These are phyloP conservation scores for Colletotrichum navitas DNA, from an alignment of 2,329 filamentous ascomycete species.

Conservation along the genomic window DNA sequence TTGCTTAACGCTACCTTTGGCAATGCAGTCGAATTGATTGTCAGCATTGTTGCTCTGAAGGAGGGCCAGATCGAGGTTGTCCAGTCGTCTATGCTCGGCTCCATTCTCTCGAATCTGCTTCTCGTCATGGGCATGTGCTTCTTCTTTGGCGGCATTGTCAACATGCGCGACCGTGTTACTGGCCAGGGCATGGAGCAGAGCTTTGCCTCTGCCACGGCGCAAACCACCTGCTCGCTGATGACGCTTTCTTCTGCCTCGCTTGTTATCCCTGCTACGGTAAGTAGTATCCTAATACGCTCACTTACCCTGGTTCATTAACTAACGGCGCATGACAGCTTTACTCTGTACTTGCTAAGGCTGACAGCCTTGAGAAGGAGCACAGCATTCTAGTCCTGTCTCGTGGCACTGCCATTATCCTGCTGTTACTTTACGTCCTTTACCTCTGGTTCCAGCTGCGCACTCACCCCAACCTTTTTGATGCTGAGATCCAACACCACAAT, in stretches of 20 bases:
- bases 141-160: conserved; percentile 77
- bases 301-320: conserved; percentile 10
- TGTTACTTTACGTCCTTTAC: conserved; percentile 81
- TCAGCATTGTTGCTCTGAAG: conserved; percentile 90
- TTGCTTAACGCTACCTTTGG: conserved; percentile 83
- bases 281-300: conserved; percentile 41
- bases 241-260: conserved; percentile 81
- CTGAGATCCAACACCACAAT: conserved; percentile 54
- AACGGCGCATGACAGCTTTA: conserved; percentile 65
- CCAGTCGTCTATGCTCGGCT: conserved; percentile 97
- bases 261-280: conserved; percentile 80
- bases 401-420: conserved; percentile 80
- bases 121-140: conserved; percentile 88
- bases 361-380: conserved; percentile 56
- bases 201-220: conserved; percentile 82
- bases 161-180: conserved; percentile 64
- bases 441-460: conserved; percentile 83
- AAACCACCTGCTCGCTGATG: conserved; percentile 82
- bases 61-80: conserved; percentile 93
- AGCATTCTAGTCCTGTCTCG: conserved; percentile 80
- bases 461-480: conserved; percentile 79
- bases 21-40: conserved; percentile 84
- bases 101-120: conserved; percentile 93
- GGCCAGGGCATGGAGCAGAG: conserved; percentile 74
- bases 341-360: conserved; percentile 67